These are phyloP conservation scores for Kwoniella sp. DNA, from an alignment of 768 basidiomycete genomes.

Conservation along the genomic window DNA sequence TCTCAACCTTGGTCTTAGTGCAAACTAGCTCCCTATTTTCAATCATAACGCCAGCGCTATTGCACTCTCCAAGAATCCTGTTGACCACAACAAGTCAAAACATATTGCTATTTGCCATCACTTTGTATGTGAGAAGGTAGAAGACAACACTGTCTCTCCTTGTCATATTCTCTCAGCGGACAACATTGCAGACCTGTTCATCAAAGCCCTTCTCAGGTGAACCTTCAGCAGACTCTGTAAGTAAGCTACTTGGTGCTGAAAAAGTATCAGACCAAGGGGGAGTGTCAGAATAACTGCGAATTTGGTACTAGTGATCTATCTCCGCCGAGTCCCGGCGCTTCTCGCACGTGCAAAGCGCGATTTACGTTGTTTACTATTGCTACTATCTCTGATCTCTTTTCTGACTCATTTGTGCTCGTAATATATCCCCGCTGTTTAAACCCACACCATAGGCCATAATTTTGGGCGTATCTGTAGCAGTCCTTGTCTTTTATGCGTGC, in stretches of 20 bases:
- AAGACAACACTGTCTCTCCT: conserved; percentile 5
- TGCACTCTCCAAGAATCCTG: conserved; percentile 12
- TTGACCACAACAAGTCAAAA: conserved; percentile 17
- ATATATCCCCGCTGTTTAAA: too few relatives aligned
- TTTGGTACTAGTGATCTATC: too few relatives aligned
- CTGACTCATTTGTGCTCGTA: too few relatives aligned
- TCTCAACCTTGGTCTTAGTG: conserved; percentile 12
- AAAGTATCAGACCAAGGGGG: conserved; percentile 5
- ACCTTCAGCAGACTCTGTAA: conserved; percentile 10
- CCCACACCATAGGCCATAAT: too few relatives aligned
- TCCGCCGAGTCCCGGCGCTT: too few relatives aligned
- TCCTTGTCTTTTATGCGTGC: too few relatives aligned
- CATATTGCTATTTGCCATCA: conserved; percentile 17
- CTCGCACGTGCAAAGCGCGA: too few relatives aligned
- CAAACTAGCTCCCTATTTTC: not conserved
- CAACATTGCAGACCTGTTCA: conserved; percentile 12
- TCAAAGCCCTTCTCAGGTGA: not conserved
- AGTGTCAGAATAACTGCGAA: conserved; percentile 3
- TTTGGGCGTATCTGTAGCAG: too few relatives aligned
- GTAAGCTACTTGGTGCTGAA: conserved; percentile 7
- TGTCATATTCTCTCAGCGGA: conserved; percentile 4
- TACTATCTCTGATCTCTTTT: too few relatives aligned
- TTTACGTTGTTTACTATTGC: too few relatives aligned
- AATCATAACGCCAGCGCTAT: conserved; percentile 13
- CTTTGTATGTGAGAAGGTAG: conserved; percentile 12